phyloP scores from a whole-genome alignment of 2,329 filamentous ascomycete species.

The Aureobasidium sp. region DNA sequence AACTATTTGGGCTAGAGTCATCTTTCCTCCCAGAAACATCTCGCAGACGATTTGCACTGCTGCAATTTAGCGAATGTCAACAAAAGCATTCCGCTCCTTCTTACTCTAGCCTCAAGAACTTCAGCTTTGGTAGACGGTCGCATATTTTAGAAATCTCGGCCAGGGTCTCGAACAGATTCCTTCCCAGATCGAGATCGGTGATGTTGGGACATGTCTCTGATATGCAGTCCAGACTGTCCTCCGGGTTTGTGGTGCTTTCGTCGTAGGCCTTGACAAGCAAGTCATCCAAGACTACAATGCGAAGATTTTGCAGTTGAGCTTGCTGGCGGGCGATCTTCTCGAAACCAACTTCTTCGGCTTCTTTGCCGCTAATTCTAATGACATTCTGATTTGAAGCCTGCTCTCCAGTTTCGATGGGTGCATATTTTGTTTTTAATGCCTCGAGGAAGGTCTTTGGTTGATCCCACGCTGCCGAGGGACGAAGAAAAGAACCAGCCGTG shows the following conservation, averaged over 20 bases:
- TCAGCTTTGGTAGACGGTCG: constrained; percentile 56
- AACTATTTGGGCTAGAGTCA: background rate
- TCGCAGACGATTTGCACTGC: constrained; percentile 64
- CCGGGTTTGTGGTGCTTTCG: constrained; percentile 12
- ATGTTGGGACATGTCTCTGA: constrained; percentile 46
- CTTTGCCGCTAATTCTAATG: constrained; percentile 69
- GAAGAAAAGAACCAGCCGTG: constrained; percentile 78
- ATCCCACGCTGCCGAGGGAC: constrained; percentile 65
- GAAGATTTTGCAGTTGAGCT: constrained; percentile 67
- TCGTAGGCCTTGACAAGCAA: constrained; percentile 30
- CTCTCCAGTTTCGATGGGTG: constrained; percentile 38
- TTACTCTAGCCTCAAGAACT: constrained; percentile 63
- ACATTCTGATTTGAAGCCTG: constrained; percentile 26
- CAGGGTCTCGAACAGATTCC: constrained; percentile 68
- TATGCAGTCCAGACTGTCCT: background rate
- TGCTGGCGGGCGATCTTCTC: constrained; percentile 81
- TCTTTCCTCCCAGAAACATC: constrained; percentile 17
- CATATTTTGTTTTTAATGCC: constrained; percentile 79
- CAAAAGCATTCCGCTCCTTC: constrained; percentile 20
- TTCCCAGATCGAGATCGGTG: constrained; percentile 72
- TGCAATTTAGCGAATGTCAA: constrained; percentile 6
- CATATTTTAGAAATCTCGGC: constrained; percentile 63
- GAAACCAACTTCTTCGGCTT: constrained; percentile 89
- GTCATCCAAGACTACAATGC: constrained; percentile 74
- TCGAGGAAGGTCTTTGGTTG: constrained; percentile 63